phyloP scores from a whole-genome alignment of 2,329 filamentous ascomycete species.

The Neonectria punicea region DNA sequence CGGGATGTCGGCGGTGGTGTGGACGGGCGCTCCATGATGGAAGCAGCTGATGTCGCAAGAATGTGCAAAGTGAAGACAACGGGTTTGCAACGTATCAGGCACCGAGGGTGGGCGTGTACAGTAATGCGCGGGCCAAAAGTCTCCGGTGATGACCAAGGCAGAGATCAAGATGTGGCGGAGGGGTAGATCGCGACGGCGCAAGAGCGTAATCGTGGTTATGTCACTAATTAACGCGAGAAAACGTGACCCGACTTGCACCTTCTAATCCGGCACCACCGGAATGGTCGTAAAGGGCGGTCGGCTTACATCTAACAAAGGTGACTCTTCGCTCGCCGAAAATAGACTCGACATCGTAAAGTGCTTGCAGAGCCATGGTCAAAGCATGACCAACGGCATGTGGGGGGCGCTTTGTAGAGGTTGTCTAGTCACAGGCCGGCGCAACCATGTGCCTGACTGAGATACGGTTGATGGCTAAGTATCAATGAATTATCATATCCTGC shows the following conservation, averaged over 20 bases:
- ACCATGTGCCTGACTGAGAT: background rate
- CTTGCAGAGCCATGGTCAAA: no score
- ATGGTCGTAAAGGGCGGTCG: background rate
- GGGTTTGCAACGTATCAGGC: background rate
- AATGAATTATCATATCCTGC: slow-evolving; percentile 6
- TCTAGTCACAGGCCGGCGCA: background rate
- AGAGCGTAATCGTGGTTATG: slow-evolving; percentile 30
- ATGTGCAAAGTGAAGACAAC: background rate
- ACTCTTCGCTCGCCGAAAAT: background rate
- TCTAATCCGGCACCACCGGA: slow-evolving; percentile 6
- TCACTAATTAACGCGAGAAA: slow-evolving; percentile 47
- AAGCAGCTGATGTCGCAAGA: background rate
- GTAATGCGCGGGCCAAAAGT: background rate
- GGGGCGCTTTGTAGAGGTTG: background rate
- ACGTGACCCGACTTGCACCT: slow-evolving; percentile 37
- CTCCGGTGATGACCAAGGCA: background rate
- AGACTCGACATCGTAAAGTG: background rate
- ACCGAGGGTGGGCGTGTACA: background rate
- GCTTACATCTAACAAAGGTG: background rate
- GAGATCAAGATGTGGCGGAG: slow-evolving; percentile 39
- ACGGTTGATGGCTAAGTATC: slow-evolving; percentile 2
- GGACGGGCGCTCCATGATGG: slow-evolving; percentile 57
- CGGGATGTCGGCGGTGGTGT: slow-evolving; percentile 56
- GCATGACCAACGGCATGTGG: background rate
- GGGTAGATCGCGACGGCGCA: slow-evolving; percentile 41